Evolutionary conservation across 768 basidiomycete species (phyloP).

Genomic region (Termitomyces sp.): DNA sequence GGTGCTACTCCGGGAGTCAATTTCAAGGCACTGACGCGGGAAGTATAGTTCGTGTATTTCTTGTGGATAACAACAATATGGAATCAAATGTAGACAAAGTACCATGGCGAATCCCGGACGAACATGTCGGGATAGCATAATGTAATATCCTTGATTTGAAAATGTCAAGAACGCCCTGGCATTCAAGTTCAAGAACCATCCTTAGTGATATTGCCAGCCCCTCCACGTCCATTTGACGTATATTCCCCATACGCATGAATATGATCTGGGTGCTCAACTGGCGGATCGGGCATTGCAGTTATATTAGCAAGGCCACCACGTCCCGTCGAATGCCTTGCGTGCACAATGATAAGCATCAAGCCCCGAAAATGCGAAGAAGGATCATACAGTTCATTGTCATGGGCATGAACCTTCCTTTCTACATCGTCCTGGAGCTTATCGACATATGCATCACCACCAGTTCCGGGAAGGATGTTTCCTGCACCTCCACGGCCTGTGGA

Average conservation of each 20-base stretch:
- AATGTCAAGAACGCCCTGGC: not conserved
- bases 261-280: constrained; percentile 23
- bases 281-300: constrained; percentile 29
- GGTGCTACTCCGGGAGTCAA: constrained; percentile 2
- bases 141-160: too few species aligned
- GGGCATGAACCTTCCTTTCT: constrained; percentile 1
- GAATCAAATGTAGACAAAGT: not conserved
- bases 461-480: constrained; percentile 41
- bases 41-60: not conserved
- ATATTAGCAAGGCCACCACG: constrained; percentile 67
- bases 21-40: constrained; percentile 3
- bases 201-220: constrained; percentile 48
- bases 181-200: not conserved
- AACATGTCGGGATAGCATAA: not conserved
- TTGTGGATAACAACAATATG: not conserved
- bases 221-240: constrained; percentile 52
- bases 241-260: constrained; percentile 19
- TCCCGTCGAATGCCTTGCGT: constrained; percentile 56
- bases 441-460: not conserved
- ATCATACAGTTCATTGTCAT: not conserved
- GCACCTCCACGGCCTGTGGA: constrained; percentile 60
- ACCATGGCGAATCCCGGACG: not conserved
- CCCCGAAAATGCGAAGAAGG: not conserved
- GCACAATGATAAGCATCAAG: constrained; percentile 1
- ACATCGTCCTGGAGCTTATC: not conserved